Base-by-base conservation (phyloP, 371 early-diverging fungal genomes). In the Capillidium rhysosporum region DNA sequence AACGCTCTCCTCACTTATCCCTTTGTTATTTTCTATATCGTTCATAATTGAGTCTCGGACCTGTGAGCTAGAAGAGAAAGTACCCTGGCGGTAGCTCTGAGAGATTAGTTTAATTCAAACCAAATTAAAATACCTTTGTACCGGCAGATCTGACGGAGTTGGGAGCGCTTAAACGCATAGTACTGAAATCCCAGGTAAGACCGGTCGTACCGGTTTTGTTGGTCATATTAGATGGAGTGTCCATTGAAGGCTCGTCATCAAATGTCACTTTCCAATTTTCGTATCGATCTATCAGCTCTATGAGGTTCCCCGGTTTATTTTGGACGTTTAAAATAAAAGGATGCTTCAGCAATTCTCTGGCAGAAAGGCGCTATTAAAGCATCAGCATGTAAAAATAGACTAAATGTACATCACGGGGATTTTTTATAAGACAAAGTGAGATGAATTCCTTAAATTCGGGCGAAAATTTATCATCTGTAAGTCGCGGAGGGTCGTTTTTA, bases 381-480 rank as follows among this genome's bases (percentile, higher is more conserved):
- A 3, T 51, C 16, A 51, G 29, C 3, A 30, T 20, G 10, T 4
- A 14, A 20, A 28, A 30, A 16, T 29, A 24, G 24, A 39, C 10
- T 4, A 16, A 9, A 46, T 62, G 62, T 73, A 81, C 84, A 59
- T 76, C 70, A 25, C 65, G 63, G 0, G 95, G 86, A 53, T 90
- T 84, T 60, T 82, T 88, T 58, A 84, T 82, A 38, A 95, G 66
- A 63, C 98, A 97, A 18, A 80, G 61, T 20, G 75, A 61, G 10
- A 97, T 82, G 71, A 97, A 92, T 46, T 94, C 92, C 54, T 87
- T 83, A 68, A 97, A 94, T 1, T 79, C 72, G 58, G 81, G 76
- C 30, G 86, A 84, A 59, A 81, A 92, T 40, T 82, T 72, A n/a
- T 51, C 38, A 10, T 83, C 82, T 14, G 79, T 79, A 20, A 86